A percentile compares a stretch with the other conserved stretches of the same genome.
These are phyloP conservation scores for Schizophyllum amplum DNA, from an alignment of 1,284 basidiomycete species.

Conservation along the genomic window DNA sequence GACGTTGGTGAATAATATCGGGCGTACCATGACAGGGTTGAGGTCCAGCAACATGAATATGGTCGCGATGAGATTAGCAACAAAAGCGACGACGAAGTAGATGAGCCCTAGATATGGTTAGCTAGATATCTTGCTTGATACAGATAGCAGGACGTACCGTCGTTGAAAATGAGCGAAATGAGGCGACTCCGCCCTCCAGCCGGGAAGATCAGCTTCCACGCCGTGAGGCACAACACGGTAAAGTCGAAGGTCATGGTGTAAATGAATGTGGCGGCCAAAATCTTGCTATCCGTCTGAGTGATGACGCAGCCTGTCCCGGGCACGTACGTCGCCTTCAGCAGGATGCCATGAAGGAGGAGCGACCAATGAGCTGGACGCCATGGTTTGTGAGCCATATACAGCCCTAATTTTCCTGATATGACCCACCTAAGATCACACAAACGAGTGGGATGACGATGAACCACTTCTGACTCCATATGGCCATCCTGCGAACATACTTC, in stretches of 20 bases:
- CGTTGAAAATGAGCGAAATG: constrained; percentile 56
- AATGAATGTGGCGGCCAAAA: constrained; percentile 57
- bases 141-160: constrained; percentile 67
- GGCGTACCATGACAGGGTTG: constrained; percentile 52
- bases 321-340: constrained; percentile 47
- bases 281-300: constrained; percentile 44
- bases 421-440: constrained; percentile 36
- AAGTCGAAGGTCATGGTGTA: constrained; percentile 71
- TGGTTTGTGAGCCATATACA: neutral
- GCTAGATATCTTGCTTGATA: constrained; percentile 47
- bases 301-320: constrained; percentile 41
- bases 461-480: constrained; percentile 54
- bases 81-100: constrained; percentile 5
- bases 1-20: neutral
- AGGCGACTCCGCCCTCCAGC: constrained; percentile 28
- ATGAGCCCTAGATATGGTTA: constrained; percentile 1
- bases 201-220: constrained; percentile 44
- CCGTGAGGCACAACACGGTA: constrained; percentile 50
- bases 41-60: constrained; percentile 63
- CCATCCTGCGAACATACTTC: constrained; percentile 35
- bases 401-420: neutral
- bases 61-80: constrained; percentile 15
- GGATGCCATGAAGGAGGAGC: constrained; percentile 61
- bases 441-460: constrained; percentile 44
- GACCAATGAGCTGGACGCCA: constrained; percentile 57